A percentile compares a stretch with the other conserved stretches of the same genome.
Evolutionary conservation across 169 alveolate genomes (phyloP).

Genomic region (Eimeria brunetti): DNA sequence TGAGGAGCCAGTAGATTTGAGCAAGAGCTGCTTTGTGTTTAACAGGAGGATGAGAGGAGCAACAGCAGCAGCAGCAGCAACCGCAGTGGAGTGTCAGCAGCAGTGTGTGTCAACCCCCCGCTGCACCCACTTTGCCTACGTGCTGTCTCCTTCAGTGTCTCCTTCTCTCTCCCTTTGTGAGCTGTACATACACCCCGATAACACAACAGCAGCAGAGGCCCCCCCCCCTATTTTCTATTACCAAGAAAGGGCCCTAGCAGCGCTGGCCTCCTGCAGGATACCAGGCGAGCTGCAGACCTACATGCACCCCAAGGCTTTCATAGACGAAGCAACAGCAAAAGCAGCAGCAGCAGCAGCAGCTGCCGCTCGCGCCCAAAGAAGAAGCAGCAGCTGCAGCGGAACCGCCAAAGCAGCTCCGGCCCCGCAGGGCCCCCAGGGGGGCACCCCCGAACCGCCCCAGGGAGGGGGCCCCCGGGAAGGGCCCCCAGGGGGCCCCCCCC

Average conservation of each 20-base stretch:
- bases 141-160: neutral
- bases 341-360: neutral
- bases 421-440: neutral
- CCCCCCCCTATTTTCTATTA: neutral
- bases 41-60: neutral
- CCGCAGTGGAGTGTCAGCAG: neutral
- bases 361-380: neutral
- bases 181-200: neutral
- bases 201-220: neutral
- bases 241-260: conserved; percentile 2
- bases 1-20: neutral
- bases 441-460: neutral
- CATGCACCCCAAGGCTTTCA: neutral
- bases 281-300: conserved; percentile 17
- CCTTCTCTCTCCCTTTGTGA: neutral
- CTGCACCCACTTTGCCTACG: conserved; percentile 2
- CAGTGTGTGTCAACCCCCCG: neutral
- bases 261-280: neutral
- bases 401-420: too few relatives aligned
- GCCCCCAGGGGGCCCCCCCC: conserved; percentile 15
- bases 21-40: neutral
- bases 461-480: neutral
- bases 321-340: neutral
- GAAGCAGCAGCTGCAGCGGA: too few relatives aligned
- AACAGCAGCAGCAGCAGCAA: neutral